Conservation (phyloP, 2,329 filamentous ascomycete genomes). For the Xylariaceae sp. region DNA sequence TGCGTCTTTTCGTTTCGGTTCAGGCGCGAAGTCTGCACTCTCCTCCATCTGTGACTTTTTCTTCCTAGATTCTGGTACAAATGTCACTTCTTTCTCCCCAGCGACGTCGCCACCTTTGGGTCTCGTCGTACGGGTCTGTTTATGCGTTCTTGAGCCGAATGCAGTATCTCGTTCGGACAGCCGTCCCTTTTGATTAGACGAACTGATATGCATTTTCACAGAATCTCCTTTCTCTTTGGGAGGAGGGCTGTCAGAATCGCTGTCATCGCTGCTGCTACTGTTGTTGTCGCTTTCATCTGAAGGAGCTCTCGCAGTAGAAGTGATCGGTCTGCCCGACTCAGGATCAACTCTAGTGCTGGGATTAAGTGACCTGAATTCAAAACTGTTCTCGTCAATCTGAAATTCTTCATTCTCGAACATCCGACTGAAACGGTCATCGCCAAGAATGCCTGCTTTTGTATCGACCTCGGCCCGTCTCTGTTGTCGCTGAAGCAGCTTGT, state of each 20-base stretch:
- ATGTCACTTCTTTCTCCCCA: conserved; percentile 67
- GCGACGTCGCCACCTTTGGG: conserved; percentile 46
- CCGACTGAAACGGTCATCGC: conserved; percentile 80
- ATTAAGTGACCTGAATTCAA: conserved; percentile 85
- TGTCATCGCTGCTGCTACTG: conserved; percentile 28
- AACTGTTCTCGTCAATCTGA: conserved; percentile 80
- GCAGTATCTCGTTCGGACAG: conserved; percentile 53
- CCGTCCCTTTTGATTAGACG: conserved; percentile 59
- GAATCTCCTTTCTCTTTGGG: conserved; percentile 28
- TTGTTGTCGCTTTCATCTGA: conserved; percentile 47
- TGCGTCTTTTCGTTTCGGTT: conserved; percentile 32
- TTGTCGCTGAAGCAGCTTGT: conserved; percentile 66
- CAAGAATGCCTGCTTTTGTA: conserved; percentile 63
- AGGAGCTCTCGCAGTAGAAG: conserved; percentile 33
- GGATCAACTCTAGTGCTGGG: conserved; percentile 66
- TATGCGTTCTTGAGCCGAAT: conserved; percentile 53
- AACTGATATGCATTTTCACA: conserved; percentile 64
- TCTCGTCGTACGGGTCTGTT: conserved; percentile 44
- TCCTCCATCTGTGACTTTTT: conserved; percentile 35
- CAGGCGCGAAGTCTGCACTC: conserved; percentile 14
- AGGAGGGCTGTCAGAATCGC: conserved; percentile 35
- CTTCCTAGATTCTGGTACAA: conserved; percentile 58
- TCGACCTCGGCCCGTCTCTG: conserved; percentile 58
- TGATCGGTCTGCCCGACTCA: conserved; percentile 23
- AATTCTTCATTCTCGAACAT: conserved; percentile 94